Evolutionary conservation across 2,329 filamentous ascomycete genomes (phyloP), one percentile per base, ranked within the genome.

Genomic region (Hysterium pulicare): DNA sequence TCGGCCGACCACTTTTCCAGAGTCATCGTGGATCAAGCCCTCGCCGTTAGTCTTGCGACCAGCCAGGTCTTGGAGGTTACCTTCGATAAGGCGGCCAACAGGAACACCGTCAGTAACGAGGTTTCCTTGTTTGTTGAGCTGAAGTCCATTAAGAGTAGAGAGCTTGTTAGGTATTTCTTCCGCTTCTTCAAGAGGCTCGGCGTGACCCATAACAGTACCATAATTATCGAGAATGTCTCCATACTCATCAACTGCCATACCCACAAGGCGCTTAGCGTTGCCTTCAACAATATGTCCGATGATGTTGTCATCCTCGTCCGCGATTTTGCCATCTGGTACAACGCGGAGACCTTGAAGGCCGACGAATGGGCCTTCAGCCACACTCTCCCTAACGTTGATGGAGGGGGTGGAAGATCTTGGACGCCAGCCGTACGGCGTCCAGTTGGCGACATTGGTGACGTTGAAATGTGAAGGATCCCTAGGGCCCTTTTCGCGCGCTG

Each of bases 181-280:
- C 47, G 76, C 71, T 46, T 73, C 71, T 44, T 70, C 68, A 15
- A 77, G 66, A 10, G 76, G 76, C 56, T 81, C 77, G 41, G 78
- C 79, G 38, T 78, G 77, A 8, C 78, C 79, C 60, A 82, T 75
- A 41, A 79, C 75, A 50, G 81, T 82, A 50, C 79, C 79, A 51
- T 75, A 76, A 51, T 79, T 78, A 61, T 82, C 79, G 43, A 81
- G 69, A 39, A 83, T 75, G 50, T 82, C 79, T 44, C 79, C 79
- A 55, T 83, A 79, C 49, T 82, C 78, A 48, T 82, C 79, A 33
- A 83, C 79, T 33, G 73, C 68, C 42, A 78, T 71, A 36, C 79
- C 79, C 40, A 81, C 63, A 21, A 83, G 72, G 45, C 78, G 77
- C 69, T 81, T 80, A 9, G 75, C 59, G 46, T 82, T 78, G 35